phyloP scores from a whole-genome alignment of 352 stramenopile species.

The Phytopythium boreale region DNA sequence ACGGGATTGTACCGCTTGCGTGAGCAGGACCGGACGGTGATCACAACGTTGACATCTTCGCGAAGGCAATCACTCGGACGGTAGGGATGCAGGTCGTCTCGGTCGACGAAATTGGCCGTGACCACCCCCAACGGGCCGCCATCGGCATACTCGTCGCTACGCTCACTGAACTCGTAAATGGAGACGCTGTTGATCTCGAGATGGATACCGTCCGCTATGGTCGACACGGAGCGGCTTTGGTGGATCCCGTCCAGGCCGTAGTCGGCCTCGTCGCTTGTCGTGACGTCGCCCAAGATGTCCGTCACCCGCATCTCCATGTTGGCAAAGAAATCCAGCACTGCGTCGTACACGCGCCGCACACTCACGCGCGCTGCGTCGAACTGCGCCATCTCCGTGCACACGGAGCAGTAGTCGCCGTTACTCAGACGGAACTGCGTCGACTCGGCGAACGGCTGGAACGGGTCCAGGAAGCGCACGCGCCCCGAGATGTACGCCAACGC shows the following conservation, averaged over 20 bases:
- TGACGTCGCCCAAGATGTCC: conserved; percentile 31
- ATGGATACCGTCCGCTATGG: conserved; percentile 14
- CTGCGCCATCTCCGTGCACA: conserved; percentile 46
- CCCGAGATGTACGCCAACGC: conserved; percentile 33
- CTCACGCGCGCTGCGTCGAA: conserved; percentile 22
- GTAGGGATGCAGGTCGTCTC: conserved; percentile 37
- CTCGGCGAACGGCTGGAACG: conserved; percentile 29
- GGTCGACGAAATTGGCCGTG: conserved; percentile 23
- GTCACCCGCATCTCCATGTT: conserved; percentile 46
- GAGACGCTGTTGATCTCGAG: conserved; percentile 34
- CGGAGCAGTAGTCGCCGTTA: conserved; percentile 36
- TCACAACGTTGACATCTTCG: conserved; percentile 21
- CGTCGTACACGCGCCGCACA: conserved; percentile 37
- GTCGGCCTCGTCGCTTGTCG: conserved; percentile 37
- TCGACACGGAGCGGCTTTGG: conserved; percentile 37
- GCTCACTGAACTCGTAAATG: conserved; percentile 21
- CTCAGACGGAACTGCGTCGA: conserved; percentile 37
- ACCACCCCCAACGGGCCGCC: conserved; percentile 25
- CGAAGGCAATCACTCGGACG: conserved; percentile 17
- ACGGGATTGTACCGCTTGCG: conserved; percentile 9
- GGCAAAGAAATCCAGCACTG: conserved; percentile 15
- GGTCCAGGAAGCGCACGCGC: conserved; percentile 34
- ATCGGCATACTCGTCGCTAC: conserved; percentile 20
- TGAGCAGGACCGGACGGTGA: conserved; percentile 14
- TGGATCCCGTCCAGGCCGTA: conserved; percentile 25